Conservation (phyloP, 2,329 filamentous ascomycete genomes). For the Juglanconis juglandina region DNA sequence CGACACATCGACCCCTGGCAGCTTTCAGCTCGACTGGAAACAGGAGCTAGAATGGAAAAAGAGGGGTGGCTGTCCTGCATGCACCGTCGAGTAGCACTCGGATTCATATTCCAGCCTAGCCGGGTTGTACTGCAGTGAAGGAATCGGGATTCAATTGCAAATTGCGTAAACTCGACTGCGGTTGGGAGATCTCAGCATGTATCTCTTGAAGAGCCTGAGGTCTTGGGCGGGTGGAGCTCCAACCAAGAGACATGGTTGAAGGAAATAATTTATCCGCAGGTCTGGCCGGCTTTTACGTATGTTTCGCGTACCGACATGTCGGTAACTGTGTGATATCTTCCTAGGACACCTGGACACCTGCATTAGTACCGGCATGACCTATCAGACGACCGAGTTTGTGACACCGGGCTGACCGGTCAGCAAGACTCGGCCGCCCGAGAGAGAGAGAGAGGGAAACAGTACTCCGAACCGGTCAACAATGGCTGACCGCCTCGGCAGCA, state of each 20-base stretch:
- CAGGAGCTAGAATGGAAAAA: neutral
- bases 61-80: slow-evolving; percentile 13
- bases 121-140: neutral
- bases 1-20: neutral
- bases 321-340: slow-evolving; percentile 1
- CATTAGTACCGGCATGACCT: neutral
- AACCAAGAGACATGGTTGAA: slow-evolving; percentile 7
- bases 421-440: neutral
- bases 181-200: neutral
- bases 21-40: neutral
- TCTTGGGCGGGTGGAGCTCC: neutral
- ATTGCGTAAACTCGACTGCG: neutral
- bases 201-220: neutral
- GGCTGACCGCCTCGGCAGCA: neutral
- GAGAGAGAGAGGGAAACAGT: neutral
- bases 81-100: slow-evolving; percentile 16
- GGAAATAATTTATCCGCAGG: slow-evolving; percentile 14
- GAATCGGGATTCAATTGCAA: neutral
- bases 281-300: neutral
- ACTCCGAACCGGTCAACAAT: neutral
- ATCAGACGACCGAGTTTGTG: neutral
- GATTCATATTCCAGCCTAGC: slow-evolving; percentile 4
- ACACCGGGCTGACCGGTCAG: neutral
- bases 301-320: slow-evolving; percentile 10
- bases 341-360: neutral